These are phyloP conservation scores for Aspergillus sp. DNA, from an alignment of 2,329 filamentous ascomycete species.

Conservation along the genomic window DNA sequence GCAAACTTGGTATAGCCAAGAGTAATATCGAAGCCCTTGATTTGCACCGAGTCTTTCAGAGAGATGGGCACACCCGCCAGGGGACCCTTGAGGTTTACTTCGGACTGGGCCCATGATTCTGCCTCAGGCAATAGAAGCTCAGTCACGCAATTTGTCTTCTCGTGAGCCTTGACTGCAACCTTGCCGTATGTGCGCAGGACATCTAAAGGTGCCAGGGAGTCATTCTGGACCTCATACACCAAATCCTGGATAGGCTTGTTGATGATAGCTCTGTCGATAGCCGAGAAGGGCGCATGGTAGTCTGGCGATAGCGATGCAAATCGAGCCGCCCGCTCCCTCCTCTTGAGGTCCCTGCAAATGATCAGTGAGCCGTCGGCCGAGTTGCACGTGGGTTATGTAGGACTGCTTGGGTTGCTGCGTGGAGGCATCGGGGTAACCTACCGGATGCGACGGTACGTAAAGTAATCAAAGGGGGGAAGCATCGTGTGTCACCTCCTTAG, in stretches of 20 bases:
- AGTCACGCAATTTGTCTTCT: conserved; percentile 85
- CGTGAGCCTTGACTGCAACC: conserved; percentile 78
- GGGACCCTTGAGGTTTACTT: conserved; percentile 74
- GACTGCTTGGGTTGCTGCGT: neutral
- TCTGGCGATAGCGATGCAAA: conserved; percentile 65
- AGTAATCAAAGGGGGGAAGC: conserved; percentile 63
- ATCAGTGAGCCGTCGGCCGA: neutral
- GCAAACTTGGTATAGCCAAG: conserved; percentile 77
- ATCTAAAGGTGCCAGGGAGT: conserved; percentile 64
- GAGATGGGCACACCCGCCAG: conserved; percentile 85
- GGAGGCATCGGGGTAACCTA: conserved; percentile 42
- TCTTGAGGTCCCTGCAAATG: conserved; percentile 69
- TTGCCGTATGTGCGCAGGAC: conserved; percentile 86
- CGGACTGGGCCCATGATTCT: conserved; percentile 67
- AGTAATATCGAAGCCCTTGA: conserved; percentile 78
- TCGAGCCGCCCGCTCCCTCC: conserved; percentile 69
- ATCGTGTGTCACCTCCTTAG: conserved; percentile 30
- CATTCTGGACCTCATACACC: conserved; percentile 75
- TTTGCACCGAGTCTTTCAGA: conserved; percentile 75
- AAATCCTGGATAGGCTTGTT: conserved; percentile 74
- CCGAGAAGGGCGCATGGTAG: conserved; percentile 68
- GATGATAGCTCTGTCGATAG: conserved; percentile 67
- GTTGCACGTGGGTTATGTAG: neutral
- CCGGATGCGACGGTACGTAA: conserved; percentile 72
- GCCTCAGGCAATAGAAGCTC: conserved; percentile 80